phyloP scores from a whole-genome alignment of 2,329 filamentous ascomycete genomes.

The Neonectria coccinea region DNA sequence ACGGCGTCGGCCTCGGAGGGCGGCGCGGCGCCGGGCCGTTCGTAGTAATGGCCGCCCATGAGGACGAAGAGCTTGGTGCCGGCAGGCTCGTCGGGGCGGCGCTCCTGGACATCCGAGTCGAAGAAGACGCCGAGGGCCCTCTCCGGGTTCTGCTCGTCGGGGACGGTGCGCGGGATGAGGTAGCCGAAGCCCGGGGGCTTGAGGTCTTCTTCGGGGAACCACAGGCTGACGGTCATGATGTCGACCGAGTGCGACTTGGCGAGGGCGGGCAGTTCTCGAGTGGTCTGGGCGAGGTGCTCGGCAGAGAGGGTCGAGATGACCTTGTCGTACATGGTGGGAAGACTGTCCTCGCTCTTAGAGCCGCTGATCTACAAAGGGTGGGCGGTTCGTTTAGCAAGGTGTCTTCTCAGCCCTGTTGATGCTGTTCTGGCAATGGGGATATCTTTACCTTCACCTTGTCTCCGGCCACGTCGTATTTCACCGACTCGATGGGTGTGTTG shows the following conservation, averaged over 20 bases:
- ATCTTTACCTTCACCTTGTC: constrained; percentile 57
- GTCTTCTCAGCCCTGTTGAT: not conserved
- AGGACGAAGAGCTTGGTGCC: constrained; percentile 95
- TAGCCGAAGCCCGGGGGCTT: constrained; percentile 86
- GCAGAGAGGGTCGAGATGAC: constrained; percentile 74
- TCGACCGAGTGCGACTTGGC: constrained; percentile 73
- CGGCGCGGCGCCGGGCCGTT: constrained; percentile 54
- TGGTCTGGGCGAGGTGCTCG: constrained; percentile 56
- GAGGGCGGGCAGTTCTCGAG: constrained; percentile 60
- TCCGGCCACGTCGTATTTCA: constrained; percentile 55
- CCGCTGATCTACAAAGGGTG: constrained; percentile 32
- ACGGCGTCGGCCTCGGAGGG: constrained; percentile 76
- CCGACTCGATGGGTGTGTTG: constrained; percentile 58
- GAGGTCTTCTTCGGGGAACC: constrained; percentile 75
- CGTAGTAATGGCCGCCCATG: constrained; percentile 92
- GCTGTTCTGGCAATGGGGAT: too few relatives aligned
- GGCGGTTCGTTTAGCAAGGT: constrained; percentile 9
- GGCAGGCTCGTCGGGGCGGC: constrained; percentile 63
- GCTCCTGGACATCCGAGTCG: constrained; percentile 72
- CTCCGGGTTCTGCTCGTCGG: constrained; percentile 81
- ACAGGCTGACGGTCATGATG: constrained; percentile 94
- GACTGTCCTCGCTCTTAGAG: constrained; percentile 16
- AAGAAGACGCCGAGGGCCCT: constrained; percentile 92
- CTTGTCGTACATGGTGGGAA: constrained; percentile 59
- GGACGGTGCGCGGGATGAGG: constrained; percentile 82